Percentiles rank a stretch among this genome's conserved stretches.
Conservation (phyloP, 1,139 yeast species). For the Hyphopichia buzzinii region DNA sequence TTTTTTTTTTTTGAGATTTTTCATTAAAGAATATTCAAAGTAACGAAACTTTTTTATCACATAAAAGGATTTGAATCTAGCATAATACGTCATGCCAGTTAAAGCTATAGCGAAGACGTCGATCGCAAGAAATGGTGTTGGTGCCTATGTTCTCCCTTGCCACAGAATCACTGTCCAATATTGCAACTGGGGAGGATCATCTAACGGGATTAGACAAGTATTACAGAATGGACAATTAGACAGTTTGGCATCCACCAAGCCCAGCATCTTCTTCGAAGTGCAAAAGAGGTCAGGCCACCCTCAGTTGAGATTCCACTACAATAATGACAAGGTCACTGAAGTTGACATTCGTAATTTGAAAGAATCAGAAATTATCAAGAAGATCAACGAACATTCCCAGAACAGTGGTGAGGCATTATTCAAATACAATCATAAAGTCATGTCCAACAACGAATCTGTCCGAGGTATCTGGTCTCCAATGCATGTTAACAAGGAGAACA, state of each 20-base stretch:
- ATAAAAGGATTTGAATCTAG: background rate
- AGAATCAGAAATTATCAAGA: constrained; percentile 57
- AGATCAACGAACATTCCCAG: constrained; percentile 53
- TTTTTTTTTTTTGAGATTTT: background rate
- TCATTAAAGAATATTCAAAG: background rate
- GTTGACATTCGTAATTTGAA: constrained; percentile 53
- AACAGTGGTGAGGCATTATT: constrained; percentile 40
- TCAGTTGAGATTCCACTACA: constrained; percentile 65
- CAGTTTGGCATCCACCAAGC: constrained; percentile 55
- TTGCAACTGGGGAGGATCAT: constrained; percentile 96
- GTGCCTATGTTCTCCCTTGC: constrained; percentile 76
- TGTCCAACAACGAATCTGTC: constrained; percentile 75
- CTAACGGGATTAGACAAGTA: constrained; percentile 75
- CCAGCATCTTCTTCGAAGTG: constrained; percentile 71
- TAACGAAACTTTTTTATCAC: background rate
- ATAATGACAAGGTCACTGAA: constrained; percentile 32
- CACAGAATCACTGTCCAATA: constrained; percentile 68
- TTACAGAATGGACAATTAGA: constrained; percentile 55
- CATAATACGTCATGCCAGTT: constrained; percentile 37
- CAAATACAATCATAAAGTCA: constrained; percentile 64
- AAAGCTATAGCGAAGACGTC: constrained; percentile 55
- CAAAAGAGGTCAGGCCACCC: constrained; percentile 82
- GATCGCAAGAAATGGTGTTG: constrained; percentile 74
- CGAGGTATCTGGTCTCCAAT: constrained; percentile 99
- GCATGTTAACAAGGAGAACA: constrained; percentile 67